These are phyloP conservation scores for Raffaelea albimanens DNA, from an alignment of 2,329 filamentous ascomycete genomes.

Conservation along the genomic window DNA sequence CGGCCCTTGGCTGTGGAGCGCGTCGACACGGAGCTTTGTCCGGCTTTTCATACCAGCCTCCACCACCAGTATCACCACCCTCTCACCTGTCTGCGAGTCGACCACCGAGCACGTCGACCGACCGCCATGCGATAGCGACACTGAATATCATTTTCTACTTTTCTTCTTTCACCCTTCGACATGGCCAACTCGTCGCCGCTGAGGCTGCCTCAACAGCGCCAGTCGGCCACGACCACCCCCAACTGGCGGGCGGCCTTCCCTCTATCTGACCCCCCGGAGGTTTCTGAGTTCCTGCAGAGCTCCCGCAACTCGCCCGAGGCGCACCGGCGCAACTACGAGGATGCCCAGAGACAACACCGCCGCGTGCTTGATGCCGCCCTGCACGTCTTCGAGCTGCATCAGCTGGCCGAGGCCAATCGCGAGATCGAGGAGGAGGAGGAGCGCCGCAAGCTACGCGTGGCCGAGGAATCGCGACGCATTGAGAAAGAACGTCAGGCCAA, in stretches of 20 bases:
- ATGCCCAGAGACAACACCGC: slow-evolving; percentile 20
- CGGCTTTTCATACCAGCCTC: too few relatives aligned
- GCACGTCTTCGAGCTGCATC: slow-evolving; percentile 14
- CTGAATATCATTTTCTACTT: not conserved
- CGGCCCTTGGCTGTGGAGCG: too few relatives aligned
- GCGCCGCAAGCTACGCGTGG: slow-evolving; percentile 14
- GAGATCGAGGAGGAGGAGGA: slow-evolving; percentile 16
- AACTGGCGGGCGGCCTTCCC: not conserved
- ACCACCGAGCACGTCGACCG: too few relatives aligned
- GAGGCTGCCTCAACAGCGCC: not conserved
- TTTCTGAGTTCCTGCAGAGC: slow-evolving; percentile 19
- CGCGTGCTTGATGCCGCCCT: slow-evolving; percentile 15
- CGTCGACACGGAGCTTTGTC: too few relatives aligned
- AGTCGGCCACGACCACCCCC: not conserved
- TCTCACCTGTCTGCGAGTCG: too few relatives aligned
- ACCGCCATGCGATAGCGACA: not conserved
- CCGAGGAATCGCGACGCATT: slow-evolving; percentile 16
- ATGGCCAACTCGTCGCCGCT: slow-evolving; percentile 23
- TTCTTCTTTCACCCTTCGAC: not conserved
- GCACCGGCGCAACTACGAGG: slow-evolving; percentile 19
- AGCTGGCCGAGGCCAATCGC: slow-evolving; percentile 16
- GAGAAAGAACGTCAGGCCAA: slow-evolving; percentile 13
- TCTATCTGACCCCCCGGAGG: slow-evolving; percentile 10
- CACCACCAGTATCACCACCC: too few relatives aligned
- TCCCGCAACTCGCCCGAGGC: slow-evolving; percentile 23